phyloP scores from a whole-genome alignment of 2,329 filamentous ascomycete species.

The Diaporthe longicolla region DNA sequence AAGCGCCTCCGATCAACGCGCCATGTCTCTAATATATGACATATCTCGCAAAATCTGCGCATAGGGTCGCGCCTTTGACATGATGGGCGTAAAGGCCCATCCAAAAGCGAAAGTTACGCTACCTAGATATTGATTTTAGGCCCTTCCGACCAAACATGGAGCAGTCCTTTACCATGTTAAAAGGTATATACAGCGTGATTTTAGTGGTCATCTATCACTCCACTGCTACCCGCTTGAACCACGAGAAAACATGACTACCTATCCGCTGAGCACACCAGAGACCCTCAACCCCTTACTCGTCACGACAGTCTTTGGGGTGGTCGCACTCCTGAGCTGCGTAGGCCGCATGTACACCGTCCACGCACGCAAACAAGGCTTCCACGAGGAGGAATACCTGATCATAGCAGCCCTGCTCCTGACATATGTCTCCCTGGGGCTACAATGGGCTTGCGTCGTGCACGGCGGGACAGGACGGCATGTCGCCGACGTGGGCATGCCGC shows the following conservation, averaged over 20 bases:
- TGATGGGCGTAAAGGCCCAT: too few relatives aligned
- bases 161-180: too few relatives aligned
- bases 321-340: constrained; percentile 25
- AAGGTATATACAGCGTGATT: not conserved
- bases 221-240: too few relatives aligned
- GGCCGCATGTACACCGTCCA: constrained; percentile 6
- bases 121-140: not conserved
- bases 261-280: constrained; percentile 10
- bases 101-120: not conserved
- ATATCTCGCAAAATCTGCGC: not conserved
- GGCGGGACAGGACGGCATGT: constrained; percentile 28
- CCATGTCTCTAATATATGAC: not conserved
- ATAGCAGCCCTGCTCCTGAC: not conserved
- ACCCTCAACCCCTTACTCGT: constrained; percentile 28
- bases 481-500: not conserved
- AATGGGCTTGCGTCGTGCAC: constrained; percentile 30
- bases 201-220: too few relatives aligned
- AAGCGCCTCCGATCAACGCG: not conserved
- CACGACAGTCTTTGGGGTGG: constrained; percentile 24
- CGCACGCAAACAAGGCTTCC: not conserved
- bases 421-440: constrained; percentile 20
- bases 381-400: constrained; percentile 19
- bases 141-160: not conserved
- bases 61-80: not conserved
- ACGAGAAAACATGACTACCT: not conserved